Conservation (phyloP, 139 green algal species). For the Tetraselmis striata region DNA sequence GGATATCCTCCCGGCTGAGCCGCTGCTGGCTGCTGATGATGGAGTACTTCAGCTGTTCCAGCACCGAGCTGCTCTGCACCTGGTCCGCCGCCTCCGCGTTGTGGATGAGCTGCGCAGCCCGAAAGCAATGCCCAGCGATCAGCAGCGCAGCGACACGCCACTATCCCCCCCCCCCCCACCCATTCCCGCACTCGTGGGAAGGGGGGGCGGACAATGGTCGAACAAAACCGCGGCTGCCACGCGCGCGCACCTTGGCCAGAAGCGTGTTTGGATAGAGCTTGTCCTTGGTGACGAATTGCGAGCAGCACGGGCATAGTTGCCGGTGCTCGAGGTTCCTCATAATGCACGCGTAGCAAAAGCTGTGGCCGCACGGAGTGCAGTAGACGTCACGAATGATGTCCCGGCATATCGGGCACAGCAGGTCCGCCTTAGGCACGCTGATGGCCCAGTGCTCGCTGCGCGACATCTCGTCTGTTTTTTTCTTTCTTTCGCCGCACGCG, state of each 20-base stretch:
- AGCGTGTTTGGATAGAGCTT: constrained; percentile 76
- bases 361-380: constrained; percentile 75
- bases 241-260: constrained; percentile 62
- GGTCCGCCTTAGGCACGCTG: constrained; percentile 24
- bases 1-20: not conserved
- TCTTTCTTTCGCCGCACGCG: not conserved
- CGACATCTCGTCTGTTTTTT: not conserved
- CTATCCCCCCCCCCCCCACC: too few relatives aligned
- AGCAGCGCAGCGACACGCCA: too few relatives aligned
- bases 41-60: constrained; percentile 43
- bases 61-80: not conserved
- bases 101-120: constrained; percentile 17
- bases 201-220: too few relatives aligned
- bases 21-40: not conserved
- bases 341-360: constrained; percentile 77
- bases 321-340: constrained; percentile 51
- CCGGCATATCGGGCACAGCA: constrained; percentile 72
- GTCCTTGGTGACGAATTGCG: constrained; percentile 50
- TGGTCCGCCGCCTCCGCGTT: constrained; percentile 11
- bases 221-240: too few relatives aligned
- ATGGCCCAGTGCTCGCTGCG: not conserved
- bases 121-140: too few relatives aligned
- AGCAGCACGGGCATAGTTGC: constrained; percentile 64
- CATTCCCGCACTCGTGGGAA: too few relatives aligned
- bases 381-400: constrained; percentile 67